A percentile compares a stretch with the other conserved stretches of the same genome.
Evolutionary conservation across 495 filamentous ascomycete genomes (phyloP).

Genomic region (Aspergillus sclerotiicarbonarius): DNA sequence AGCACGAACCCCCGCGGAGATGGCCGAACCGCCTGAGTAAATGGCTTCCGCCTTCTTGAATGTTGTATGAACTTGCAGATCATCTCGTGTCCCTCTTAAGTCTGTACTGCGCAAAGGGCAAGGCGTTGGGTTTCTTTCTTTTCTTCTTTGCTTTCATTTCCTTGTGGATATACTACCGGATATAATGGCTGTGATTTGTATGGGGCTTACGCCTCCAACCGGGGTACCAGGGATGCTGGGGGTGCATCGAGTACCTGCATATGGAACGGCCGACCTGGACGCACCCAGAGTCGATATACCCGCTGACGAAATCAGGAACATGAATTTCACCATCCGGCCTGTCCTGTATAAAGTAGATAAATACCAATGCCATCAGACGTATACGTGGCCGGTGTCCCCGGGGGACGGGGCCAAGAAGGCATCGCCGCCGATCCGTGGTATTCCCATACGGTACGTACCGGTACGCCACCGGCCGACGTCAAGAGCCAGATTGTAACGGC

Average conservation of each 20-base stretch:
- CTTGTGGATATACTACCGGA: neutral
- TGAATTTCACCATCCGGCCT: no score
- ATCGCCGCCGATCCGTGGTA: neutral
- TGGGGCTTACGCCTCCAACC: neutral
- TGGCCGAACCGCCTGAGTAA: slow-evolving; percentile 42
- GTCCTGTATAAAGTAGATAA: neutral
- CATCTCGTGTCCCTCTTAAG: neutral
- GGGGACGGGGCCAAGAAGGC: no score
- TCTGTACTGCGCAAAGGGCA: neutral
- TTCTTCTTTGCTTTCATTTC: neutral
- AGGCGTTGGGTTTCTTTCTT: neutral
- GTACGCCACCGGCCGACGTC: slow-evolving; percentile 5
- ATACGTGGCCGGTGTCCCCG: neutral
- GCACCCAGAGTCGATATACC: neutral
- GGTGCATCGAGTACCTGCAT: no score
- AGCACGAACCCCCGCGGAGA: slow-evolving; percentile 24
- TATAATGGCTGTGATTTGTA: neutral
- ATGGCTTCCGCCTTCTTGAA: slow-evolving; percentile 21
- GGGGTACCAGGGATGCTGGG: no score
- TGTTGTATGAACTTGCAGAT: slow-evolving; percentile 8
- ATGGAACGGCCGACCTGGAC: neutral
- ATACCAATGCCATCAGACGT: neutral
- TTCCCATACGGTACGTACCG: neutral
- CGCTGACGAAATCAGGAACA: no score
- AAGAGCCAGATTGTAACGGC: neutral